Base-by-base conservation (phyloP, 306 rosid species). In the Quercus cerris region DNA sequence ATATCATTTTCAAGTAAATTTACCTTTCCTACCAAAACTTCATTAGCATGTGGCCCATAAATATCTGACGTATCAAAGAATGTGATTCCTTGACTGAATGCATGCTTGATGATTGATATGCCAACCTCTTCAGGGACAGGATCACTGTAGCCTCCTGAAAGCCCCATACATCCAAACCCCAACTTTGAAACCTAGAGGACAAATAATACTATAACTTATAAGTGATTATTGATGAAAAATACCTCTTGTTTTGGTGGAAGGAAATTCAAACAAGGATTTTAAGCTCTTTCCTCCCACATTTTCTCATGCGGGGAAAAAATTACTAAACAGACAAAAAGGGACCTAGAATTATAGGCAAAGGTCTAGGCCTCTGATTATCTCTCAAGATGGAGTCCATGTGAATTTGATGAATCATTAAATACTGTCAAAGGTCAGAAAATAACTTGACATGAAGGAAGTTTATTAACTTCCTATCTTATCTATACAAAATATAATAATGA, bases 81-180 rank as follows among this genome's bases (percentile, higher is more conserved):
- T 1, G 97, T 93, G 74, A 93, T 82, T 2, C 94, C 97, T 51
- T 81, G 73, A 52, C 12, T 70, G 82, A 88, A 93, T 0, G 97
- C 94, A 10, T 91, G 22, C n/a, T 88, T 90, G 35, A 91, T 84
- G 17, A 91, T 27, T 2, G 88, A 85, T 31, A 88, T 81, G 20
- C 84, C 93, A 70, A 56, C 88, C 71, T 91, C 87, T 57, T 93
- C 88, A 19, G 93, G 70, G 28, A 91, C 10, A 33, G 94, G 90
- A 54, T 71, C 81, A 51, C 77, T 86, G 81, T 90, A 90, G 7
- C 5, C 58, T 73, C 98, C 97, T 25, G 74, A 18, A 18, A 90
- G 89, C 5, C 91, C 87, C 89, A 86, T 62, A 64, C 97, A 91
- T 3, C 98, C 98, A 56, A 91, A 87, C 35, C 97, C 98, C 73